Evolutionary conservation across 2,329 filamentous ascomycete genomes (phyloP).

Genomic region (Diaporthe sp.): DNA sequence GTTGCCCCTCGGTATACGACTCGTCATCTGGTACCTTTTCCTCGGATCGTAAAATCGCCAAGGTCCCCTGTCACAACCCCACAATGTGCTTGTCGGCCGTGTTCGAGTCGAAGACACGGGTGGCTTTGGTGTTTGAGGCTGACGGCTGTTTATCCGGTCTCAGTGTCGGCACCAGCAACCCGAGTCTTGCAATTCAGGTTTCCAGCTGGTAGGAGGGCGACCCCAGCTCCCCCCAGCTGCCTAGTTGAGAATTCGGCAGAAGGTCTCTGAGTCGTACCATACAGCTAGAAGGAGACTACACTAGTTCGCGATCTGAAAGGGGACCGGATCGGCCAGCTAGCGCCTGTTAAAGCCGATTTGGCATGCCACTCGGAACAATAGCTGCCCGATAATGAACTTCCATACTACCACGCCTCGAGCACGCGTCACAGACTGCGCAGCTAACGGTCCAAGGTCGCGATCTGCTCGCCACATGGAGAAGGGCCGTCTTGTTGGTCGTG

Average conservation of each 20-base stretch:
- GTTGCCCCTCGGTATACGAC: background rate
- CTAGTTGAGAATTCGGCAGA: background rate
- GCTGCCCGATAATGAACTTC: background rate
- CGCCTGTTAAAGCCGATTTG: background rate
- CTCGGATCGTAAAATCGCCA: constrained; percentile 6
- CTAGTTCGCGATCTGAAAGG: background rate
- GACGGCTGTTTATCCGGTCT: constrained; percentile 17
- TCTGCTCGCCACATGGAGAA: constrained; percentile 1
- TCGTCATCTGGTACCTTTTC: background rate
- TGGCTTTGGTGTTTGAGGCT: constrained; percentile 19
- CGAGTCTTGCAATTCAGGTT: constrained; percentile 10
- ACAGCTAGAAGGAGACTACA: background rate
- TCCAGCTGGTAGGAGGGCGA: background rate
- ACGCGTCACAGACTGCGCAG: background rate
- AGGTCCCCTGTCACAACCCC: background rate
- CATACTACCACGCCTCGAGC: background rate
- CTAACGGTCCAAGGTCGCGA: too few relatives aligned
- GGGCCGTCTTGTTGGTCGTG: background rate
- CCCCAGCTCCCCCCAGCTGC: background rate
- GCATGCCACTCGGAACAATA: background rate
- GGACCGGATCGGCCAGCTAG: background rate
- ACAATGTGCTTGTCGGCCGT: background rate
- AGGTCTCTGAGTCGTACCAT: background rate
- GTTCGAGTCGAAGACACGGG: background rate
- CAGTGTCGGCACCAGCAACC: background rate